Evolutionary conservation across 768 basidiomycete genomes (phyloP).

Genomic region (Gymnopilus junonius): DNA sequence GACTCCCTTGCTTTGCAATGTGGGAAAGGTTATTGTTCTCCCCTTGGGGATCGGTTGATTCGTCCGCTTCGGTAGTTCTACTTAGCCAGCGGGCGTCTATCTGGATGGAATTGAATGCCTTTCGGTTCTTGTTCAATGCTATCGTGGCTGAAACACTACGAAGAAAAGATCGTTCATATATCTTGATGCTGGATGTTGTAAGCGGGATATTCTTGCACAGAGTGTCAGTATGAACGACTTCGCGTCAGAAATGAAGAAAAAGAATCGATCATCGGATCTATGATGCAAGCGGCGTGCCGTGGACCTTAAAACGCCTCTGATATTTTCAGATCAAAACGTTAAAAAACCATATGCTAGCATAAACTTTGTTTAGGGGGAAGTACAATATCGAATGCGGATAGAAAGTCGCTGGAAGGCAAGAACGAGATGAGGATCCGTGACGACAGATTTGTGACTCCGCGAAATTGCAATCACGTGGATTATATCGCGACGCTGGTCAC

Average conservation of each 20-base stretch:
- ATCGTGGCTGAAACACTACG: too few species aligned
- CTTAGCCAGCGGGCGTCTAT: slow-evolving; percentile 10
- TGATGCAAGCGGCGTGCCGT: neutral
- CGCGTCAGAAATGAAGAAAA: neutral
- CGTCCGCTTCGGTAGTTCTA: neutral
- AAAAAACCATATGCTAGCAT: neutral
- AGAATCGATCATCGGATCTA: neutral
- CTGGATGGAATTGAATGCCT: neutral
- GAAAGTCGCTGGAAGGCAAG: neutral
- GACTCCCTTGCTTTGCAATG: neutral
- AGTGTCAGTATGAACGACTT: neutral
- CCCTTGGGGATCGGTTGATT: neutral
- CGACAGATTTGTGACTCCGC: slow-evolving; percentile 3
- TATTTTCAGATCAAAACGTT: neutral
- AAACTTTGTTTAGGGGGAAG: neutral
- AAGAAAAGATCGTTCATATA: too few species aligned
- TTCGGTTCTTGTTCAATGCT: too few species aligned
- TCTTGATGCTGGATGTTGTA: neutral
- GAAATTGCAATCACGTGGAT: slow-evolving; percentile 5
- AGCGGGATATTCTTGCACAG: neutral
- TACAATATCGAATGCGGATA: neutral
- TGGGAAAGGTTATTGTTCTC: neutral
- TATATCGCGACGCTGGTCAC: neutral
- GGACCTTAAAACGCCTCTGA: neutral
- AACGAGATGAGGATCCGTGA: slow-evolving; percentile 1